Percentiles rank a stretch among this genome's conserved stretches.
These are phyloP conservation scores for Russula dissimulans DNA, from an alignment of 768 basidiomycete genomes.

Conservation along the genomic window DNA sequence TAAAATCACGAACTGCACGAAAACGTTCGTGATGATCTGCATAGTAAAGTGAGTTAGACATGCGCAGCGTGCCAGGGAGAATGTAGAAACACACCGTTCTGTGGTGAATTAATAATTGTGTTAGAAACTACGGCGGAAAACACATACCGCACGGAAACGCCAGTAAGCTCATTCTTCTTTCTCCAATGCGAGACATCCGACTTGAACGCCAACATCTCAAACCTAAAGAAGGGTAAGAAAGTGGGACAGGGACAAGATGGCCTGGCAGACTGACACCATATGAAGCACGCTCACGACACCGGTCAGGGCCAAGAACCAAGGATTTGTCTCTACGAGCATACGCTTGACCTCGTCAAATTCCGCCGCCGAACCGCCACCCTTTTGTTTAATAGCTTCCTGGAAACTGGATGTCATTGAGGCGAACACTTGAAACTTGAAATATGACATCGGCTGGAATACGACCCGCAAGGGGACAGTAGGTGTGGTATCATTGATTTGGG, in stretches of 20 bases:
- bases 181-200: constrained; percentile 94
- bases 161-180: constrained; percentile 88
- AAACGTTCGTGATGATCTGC: constrained; percentile 83
- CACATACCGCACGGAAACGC: constrained; percentile 78
- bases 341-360: constrained; percentile 95
- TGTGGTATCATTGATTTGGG: constrained; percentile 81
- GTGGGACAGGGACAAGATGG: background rate
- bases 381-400: constrained; percentile 74
- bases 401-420: constrained; percentile 80
- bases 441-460: constrained; percentile 76
- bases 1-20: constrained; percentile 84
- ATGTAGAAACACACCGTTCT: constrained; percentile 3
- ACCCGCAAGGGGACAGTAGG: constrained; percentile 70
- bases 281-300: constrained; percentile 82
- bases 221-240: constrained; percentile 37
- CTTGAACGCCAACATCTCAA: constrained; percentile 95
- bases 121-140: constrained; percentile 20
- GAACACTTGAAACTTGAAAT: constrained; percentile 81
- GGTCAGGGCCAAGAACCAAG: constrained; percentile 80
- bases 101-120: background rate
- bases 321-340: constrained; percentile 83
- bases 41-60: constrained; percentile 4
- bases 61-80: constrained; percentile 35
- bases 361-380: constrained; percentile 47
- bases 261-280: constrained; percentile 50